Evolutionary conservation across 345 rosid genomes (phyloP).

Genomic region (Leavenworthia alabamica): DNA sequence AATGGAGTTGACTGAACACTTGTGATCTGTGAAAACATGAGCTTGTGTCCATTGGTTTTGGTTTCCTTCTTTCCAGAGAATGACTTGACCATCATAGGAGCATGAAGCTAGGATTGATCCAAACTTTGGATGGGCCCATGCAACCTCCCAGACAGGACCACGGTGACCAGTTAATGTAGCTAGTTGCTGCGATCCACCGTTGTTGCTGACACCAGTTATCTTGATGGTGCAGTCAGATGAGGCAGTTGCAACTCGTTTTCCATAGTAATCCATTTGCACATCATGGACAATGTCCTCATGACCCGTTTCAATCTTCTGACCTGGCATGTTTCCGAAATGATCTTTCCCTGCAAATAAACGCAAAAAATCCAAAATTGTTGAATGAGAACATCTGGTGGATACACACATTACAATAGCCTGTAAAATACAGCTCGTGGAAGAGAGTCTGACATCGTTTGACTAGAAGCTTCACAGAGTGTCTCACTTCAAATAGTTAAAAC

Average conservation of each 20-base stretch:
- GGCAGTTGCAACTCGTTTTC: constrained; percentile 59
- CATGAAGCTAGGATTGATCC: constrained; percentile 64
- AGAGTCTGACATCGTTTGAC: neutral
- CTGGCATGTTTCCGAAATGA: constrained; percentile 39
- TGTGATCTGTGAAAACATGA: constrained; percentile 54
- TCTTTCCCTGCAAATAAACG: constrained; percentile 5
- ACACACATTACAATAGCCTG: no score
- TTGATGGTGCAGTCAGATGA: constrained; percentile 57
- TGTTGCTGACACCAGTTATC: constrained; percentile 47
- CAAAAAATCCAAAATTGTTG: neutral
- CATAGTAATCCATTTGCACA: constrained; percentile 66
- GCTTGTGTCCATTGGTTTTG: constrained; percentile 59
- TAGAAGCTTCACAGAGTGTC: neutral
- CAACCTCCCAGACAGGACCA: constrained; percentile 63
- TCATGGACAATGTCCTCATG: constrained; percentile 58
- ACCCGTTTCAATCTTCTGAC: constrained; percentile 54
- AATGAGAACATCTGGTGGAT: neutral
- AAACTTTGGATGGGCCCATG: constrained; percentile 68
- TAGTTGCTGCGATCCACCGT: constrained; percentile 44
- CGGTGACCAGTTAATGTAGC: constrained; percentile 54
- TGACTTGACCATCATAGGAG: constrained; percentile 65
- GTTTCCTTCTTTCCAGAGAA: constrained; percentile 63
- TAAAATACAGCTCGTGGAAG: neutral
- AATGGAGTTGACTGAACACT: constrained; percentile 59
- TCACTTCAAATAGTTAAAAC: neutral